Evolutionary conservation across 805 yeast genomes (phyloP), one percentile per base, ranked within the genome.

Genomic region (Ogataea corticis): DNA sequence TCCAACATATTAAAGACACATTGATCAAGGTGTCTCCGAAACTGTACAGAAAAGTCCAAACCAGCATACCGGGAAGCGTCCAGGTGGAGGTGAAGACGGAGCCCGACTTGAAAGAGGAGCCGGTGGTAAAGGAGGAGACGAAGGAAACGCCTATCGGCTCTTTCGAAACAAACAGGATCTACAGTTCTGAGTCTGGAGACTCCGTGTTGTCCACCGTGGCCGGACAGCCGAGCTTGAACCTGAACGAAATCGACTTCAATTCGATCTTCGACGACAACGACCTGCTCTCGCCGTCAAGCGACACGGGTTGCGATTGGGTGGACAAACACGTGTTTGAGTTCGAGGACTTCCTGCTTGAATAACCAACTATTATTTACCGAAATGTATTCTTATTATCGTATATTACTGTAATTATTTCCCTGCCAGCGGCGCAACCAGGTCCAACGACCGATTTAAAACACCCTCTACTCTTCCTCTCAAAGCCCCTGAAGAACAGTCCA

Each of bases 391-490:
- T 15, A 38, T 11, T 12, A 28, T 28, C 28, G 7, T 7, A 25
- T 28, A n/a, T 6, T 28, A 6, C 6, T 28, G 31, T 28, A 28
- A 28, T 28, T 28, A 12, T n/a, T 12, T 12, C 50, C 46, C 23
- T 48, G 80, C 79, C 28, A 92, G 70, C 2, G 98, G 96, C 10
- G 97, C 90, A 2, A 88, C 94, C 37, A 94, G 70, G 33, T 79
- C 86, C 43, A 85, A 75, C 13, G 95, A 95, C 51, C 95, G 77
- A 35, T 77, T 80, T 48, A 94, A 68, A 16, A 92, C 83, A 53
- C 86, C 91, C 51, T 83, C 87, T 1, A 94, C 82, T 59, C 99
- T 78, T 47, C 88, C 92, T 53, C 80, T 80, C 45, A 94, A 68
- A 1, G 90, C 91, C 44, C 80, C 82, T 1, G 91, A 83, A 1